Base-by-base conservation (phyloP, 1,284 basidiomycete genomes). In the Waitea zeae region DNA sequence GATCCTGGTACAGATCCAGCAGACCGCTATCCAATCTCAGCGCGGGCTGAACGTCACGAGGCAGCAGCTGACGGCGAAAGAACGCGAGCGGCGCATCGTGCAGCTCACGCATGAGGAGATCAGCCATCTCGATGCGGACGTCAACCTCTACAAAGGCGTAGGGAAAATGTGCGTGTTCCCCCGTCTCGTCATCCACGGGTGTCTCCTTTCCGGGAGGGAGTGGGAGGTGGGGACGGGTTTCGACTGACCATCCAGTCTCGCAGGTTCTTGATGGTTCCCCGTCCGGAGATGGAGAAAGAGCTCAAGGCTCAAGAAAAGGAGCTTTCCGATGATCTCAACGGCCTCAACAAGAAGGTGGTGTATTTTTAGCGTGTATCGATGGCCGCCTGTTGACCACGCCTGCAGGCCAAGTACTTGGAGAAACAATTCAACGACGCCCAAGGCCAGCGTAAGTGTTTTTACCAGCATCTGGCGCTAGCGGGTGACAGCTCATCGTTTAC, bases 391-490 rank as follows among this genome's bases (percentile, higher is more conserved):
- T 31, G 29, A 30, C 20, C 7, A 17, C n/a, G 38, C 17, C 19
- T 33, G 2, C 43, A 89, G 84, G 64, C 74, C 14, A 92, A 90
- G 54, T 90, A 80, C 52, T 63, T 90, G 4, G 87, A 92, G 53
- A 90, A 89, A 48, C 84, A 89, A 49, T 84, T 82, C 50, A 82
- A 80, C 40, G 86, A 90, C 47, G 83, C 88, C 1, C 83, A 90
- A 52, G 61, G 61, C 14, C 88, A 90, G 48, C 56, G n/a, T n/a
- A n/a, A n/a, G n/a, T n/a, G n/a, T n/a, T n/a, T n/a, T n/a, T n/a
- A n/a, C n/a, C n/a, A n/a, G n/a, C 5, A 17, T n/a, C n/a, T n/a
- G n/a, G n/a, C n/a, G n/a, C n/a, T n/a, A n/a, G n/a, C n/a, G n/a
- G n/a, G n/a, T n/a, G n/a, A n/a, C n/a, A n/a, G n/a, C n/a, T n/a